Base-by-base conservation (phyloP, 306 rosid species). In the Gastrolobium villosum region DNA sequence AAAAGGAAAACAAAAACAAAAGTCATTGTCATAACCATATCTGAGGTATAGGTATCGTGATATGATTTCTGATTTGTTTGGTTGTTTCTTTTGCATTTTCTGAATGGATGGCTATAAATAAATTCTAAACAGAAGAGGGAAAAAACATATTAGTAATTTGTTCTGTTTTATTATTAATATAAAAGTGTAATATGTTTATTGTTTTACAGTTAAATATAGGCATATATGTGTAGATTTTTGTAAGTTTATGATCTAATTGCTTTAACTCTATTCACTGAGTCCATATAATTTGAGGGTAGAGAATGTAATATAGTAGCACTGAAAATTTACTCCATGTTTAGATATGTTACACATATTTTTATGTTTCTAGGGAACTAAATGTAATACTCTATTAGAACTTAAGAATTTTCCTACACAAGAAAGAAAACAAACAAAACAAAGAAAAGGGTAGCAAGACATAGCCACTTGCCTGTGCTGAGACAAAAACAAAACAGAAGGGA, bases 1-100 rank as follows among this genome's bases (percentile, higher is more conserved):
- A 45, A 50, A 0, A 3, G 30, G 44, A 49, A 64, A 40, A 31
- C 34, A 49, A 75, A 76, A 65, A 63, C 7, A 30, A 35, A 4
- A 37, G 55, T 62, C 82, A 60, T 32, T 70, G 15, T 82, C 81
- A 61, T 20, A 34, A 3, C 30, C 28, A 60, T 20, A 7, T 48
- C n/a, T 40, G 52, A 75, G 68, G 79, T 63, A 57, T 30, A 10
- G 20, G 56, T 46, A 37, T 7, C 11, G 7, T 67, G 71, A 66
- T 36, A 7, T 54, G 32, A 73, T 46, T 74, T 46, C 5, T 55
- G 11, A 74, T 67, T 74, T 28, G 20, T 66, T 74, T 66, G 76
- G 70, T 14, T 56, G 45, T 74, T 74, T 81, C 70, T 50, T 1
- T 11, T 53, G 45, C 68, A 79, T 52, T 72, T 41, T 79, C 26